phyloP scores from a whole-genome alignment of 345 rosid genomes.

The Pistacia vera region DNA sequence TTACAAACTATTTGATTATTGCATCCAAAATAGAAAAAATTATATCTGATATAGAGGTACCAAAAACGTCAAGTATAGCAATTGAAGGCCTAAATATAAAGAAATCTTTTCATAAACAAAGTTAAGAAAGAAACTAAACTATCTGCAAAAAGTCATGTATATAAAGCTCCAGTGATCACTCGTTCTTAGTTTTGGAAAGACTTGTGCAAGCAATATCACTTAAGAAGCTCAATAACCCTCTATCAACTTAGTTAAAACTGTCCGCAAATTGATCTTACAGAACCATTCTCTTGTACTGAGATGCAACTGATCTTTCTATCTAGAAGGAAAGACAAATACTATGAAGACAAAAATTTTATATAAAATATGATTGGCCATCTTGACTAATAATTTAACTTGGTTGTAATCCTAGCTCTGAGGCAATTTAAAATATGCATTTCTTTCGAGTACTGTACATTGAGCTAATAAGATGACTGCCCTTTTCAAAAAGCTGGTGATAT shows the following conservation, averaged over 20 bases:
- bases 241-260: too few relatives aligned
- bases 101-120: not conserved
- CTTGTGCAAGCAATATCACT: not conserved
- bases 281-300: not conserved
- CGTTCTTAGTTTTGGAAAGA: not conserved
- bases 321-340: not conserved
- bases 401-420: not conserved
- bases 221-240: not conserved
- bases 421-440: not conserved
- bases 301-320: not conserved
- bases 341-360: not conserved
- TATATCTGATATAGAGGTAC: not conserved
- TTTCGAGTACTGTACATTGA: not conserved
- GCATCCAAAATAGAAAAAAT: not conserved
- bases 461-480: not conserved
- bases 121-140: not conserved
- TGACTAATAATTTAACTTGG: not conserved
- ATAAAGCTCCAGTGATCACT: not conserved
- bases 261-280: too few relatives aligned
- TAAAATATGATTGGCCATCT: not conserved
- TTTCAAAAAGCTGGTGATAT: not conserved
- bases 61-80: not conserved
- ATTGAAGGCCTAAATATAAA: not conserved
- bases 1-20: not conserved
- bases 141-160: not conserved